Evolutionary conservation across 768 basidiomycete species (phyloP).

Genomic region (Solioccasus polychromus): DNA sequence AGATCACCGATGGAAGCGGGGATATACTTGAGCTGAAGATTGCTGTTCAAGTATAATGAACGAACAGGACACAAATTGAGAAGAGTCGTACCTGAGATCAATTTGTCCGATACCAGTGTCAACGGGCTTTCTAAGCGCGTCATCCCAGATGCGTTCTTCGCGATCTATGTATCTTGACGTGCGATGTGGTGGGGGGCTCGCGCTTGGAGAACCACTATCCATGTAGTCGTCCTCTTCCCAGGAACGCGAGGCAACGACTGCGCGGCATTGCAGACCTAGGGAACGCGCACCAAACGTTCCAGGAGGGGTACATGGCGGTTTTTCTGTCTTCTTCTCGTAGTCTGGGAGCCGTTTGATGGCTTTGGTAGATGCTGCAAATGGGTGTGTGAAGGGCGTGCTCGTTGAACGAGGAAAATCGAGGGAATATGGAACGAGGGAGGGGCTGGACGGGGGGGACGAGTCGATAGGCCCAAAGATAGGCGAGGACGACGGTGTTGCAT

Average conservation of each 20-base stretch:
- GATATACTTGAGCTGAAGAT: conserved; percentile 44
- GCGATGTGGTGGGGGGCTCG: conserved; percentile 8
- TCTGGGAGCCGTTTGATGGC: conserved; percentile 40
- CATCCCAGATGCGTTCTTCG: conserved; percentile 47
- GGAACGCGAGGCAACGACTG: conserved; percentile 14
- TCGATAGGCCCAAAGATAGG: conserved; percentile 38
- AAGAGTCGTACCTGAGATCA: conserved; percentile 49
- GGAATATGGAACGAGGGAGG: conserved; percentile 23
- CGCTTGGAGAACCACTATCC: conserved; percentile 6
- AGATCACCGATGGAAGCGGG: conserved; percentile 48
- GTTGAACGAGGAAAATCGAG: conserved; percentile 28
- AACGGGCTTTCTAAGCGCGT: conserved; percentile 41
- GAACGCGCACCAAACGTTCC: conserved; percentile 15
- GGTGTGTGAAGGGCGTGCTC: conserved; percentile 34
- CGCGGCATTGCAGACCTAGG: conserved; percentile 12
- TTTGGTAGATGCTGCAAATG: conserved; percentile 59
- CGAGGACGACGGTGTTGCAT: conserved; percentile 52
- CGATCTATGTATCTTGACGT: conserved; percentile 23
- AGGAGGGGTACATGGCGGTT: conserved; percentile 21
- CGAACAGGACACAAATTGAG: background rate
- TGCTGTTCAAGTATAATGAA: conserved; percentile 29
- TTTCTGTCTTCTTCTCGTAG: conserved; percentile 40
- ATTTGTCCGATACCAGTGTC: conserved; percentile 49
- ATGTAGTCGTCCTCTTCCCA: conserved; percentile 27
- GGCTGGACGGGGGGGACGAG: conserved; percentile 38